phyloP scores from a whole-genome alignment of 1,139 yeast species.

The Geotrichum cucujoidarum region DNA sequence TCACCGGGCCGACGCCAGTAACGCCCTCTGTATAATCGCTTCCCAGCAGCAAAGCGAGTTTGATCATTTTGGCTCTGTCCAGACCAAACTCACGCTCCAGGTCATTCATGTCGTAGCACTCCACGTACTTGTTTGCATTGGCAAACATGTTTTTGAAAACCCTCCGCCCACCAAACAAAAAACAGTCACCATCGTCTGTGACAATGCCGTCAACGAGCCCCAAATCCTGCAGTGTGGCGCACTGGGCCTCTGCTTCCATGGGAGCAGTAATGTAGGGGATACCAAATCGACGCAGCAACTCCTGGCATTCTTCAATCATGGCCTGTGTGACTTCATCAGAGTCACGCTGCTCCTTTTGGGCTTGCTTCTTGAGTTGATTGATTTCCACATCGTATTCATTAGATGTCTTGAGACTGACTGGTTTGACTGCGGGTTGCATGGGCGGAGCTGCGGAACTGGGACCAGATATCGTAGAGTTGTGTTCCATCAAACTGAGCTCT shows the following conservation, averaged over 20 bases:
- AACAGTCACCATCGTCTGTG: conserved; percentile 97
- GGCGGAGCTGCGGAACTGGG: neutral
- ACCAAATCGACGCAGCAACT: conserved; percentile 77
- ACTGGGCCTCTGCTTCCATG: conserved; percentile 98
- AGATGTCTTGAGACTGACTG: conserved; percentile 13
- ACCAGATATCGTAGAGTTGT: neutral
- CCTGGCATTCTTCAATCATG: conserved; percentile 90
- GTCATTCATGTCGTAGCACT: conserved; percentile 63
- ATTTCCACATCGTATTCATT: conserved; percentile 50
- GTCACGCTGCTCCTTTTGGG: conserved; percentile 69
- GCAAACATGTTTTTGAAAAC: conserved; percentile 86
- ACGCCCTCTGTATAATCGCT: conserved; percentile 93
- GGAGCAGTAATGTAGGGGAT: conserved; percentile 94
- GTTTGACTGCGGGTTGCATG: neutral
- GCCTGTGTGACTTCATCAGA: conserved; percentile 84
- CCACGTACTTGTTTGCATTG: conserved; percentile 87
- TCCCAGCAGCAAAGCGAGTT: conserved; percentile 76
- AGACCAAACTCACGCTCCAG: conserved; percentile 64
- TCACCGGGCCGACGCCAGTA: conserved; percentile 88
- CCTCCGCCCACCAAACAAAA: conserved; percentile 81
- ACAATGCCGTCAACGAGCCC: conserved; percentile 88
- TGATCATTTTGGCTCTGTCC: conserved; percentile 57
- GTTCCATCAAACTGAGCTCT: conserved; percentile 10
- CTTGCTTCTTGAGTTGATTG: conserved; percentile 47
- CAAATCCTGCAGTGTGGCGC: conserved; percentile 66